These are phyloP conservation scores for Citrus sinensis DNA, from an alignment of 345 rosid genomes.

Conservation along the genomic window DVS_A1.0 CM039164.1:10509001-10509500, in stretches of 20 bases:
- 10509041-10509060: slow-evolving; percentile 85
- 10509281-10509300: slow-evolving; percentile 98
- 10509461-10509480: background rate
- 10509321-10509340: slow-evolving; percentile 78
- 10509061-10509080: slow-evolving; percentile 84
- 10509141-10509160: slow-evolving; percentile 6
- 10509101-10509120: slow-evolving; percentile 83
- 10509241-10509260: slow-evolving; percentile 95
- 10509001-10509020: slow-evolving; percentile 88
- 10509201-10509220: background rate
- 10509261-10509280: slow-evolving; percentile 77
- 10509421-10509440: background rate
- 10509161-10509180: background rate
- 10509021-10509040: slow-evolving; percentile 84
- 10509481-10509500: background rate
- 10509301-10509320: slow-evolving; percentile 85
- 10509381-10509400: slow-evolving; percentile 39
- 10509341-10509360: slow-evolving; percentile 97
- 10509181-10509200: slow-evolving; percentile 2
- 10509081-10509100: slow-evolving; percentile 80
- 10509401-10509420: background rate
- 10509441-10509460: background rate
- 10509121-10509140: slow-evolving; percentile 38
- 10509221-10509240: slow-evolving; percentile 38
- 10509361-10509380: slow-evolving; percentile 72